Base-by-base conservation (phyloP, 495 filamentous ascomycete species). In the Penicillium macrosclerotiorum region DNA sequence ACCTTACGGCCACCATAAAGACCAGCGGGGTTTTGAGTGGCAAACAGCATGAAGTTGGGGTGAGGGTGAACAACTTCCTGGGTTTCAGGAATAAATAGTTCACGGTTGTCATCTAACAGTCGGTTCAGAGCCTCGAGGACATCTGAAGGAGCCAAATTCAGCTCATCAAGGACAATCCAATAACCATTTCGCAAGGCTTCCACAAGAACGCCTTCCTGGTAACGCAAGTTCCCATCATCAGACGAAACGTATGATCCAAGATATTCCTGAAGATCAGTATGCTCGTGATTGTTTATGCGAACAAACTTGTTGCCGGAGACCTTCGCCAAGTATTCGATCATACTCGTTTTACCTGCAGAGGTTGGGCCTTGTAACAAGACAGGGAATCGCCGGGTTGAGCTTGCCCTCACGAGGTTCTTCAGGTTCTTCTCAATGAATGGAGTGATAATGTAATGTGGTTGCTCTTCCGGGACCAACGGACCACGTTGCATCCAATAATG, bases 251-350 rank as follows among this genome's bases (percentile, higher is more conserved):
- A 99, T 0, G 90, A 90, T 12, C 94, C 94, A 1, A 99, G 75
- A 57, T 99, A 99, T 60, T 99, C 94, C 63, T 99, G 94, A 22
- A 99, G 74, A 66, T 99, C 94, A 1, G 94, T 97, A 60, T 97
- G 92, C 54, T 99, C 94, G 62, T 99, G 94, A 56, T 99, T 99
- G 71, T 99, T 99, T 72, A 99, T 96, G 44, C 94, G 82, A 27
- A 99, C 89, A 53, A 96, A 97, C 57, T 89, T 91, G 57, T 99
- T 95, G 2, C 94, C 94, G 19, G 89, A 96, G 35, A 88, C 85
- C 61, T 93, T 93, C 4, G 94, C 94, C 22, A 99, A 78, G 61
- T 95, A 95, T 63, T 96, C 92, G 40, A 99, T 92, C 94, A 99
- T 96, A 61, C 91, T 96, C 0, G 94, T 99, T 67, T 99, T 99